Base-by-base conservation (phyloP, 192 early-diverging fungal species). In the Coemansia sp. region DNA sequence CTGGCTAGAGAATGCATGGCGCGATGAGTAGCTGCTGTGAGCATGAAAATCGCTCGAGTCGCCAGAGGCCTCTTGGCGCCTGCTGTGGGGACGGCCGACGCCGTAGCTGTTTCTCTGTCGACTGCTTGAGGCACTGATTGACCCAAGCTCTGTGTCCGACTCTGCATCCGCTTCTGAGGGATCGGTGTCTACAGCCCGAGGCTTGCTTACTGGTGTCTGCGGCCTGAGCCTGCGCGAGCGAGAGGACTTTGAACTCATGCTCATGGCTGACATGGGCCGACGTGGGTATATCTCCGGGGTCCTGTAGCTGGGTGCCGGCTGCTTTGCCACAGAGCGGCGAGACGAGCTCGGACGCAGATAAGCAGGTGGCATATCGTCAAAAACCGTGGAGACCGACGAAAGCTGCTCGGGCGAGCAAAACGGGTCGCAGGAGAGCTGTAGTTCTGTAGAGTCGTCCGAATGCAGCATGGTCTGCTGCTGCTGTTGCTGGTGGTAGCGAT, bases 81-180 rank as follows among this genome's bases (percentile, higher is more conserved):
- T 19, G 18, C 27, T 32, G 7, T 25, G 61, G 19, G 39, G 16
- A 42, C 14, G 39, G 3, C 39, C 5, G 39, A 42, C 14, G 14
- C 13, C 18, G n/a, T 29, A 54, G 7, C 14, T 54, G 52, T 20
- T 54, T 25, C 27, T 25, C 11, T 11, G 28, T n/a, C 28, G 24
- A 25, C 52, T 54, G 52, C 52, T 29, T 6, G 20, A 29, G 18
- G 24, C 27, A 4, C 20, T 39, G 19, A 48, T 29, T 23, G 36
- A 53, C 25, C 39, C 58, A 20, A 55, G 24, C n/a, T 65, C 68
- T 56, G 65, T 72, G 45, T 78, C 75, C 5, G 70, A 78, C 60
- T 78, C 75, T 10, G 58, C 75, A 42, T 78, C 75, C 9, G 75
- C 75, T 25, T 78, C 75, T 0, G 63, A 29, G 0, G 75, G 75